phyloP scores from a whole-genome alignment of 1,139 yeast species.

The Suhomyces yuchorum region DNA sequence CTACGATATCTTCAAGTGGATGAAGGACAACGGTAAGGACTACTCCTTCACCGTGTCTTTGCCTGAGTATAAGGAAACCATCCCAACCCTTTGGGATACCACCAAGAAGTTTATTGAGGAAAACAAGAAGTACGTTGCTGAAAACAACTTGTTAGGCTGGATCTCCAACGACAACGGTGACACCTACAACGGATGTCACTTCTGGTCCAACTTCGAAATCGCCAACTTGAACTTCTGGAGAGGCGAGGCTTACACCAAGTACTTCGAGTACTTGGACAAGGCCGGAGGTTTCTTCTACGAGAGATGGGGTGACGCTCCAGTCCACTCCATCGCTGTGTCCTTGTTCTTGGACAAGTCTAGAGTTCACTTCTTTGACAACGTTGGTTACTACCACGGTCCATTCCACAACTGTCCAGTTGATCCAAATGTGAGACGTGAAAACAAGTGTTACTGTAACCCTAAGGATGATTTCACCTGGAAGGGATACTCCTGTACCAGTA shows the following conservation, averaged over 20 bases:
- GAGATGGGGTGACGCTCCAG: conserved; percentile 94
- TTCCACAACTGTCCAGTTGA: conserved; percentile 79
- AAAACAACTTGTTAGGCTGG: conserved; percentile 72
- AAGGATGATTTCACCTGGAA: conserved; percentile 80
- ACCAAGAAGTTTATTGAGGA: conserved; percentile 66
- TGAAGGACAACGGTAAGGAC: conserved; percentile 71
- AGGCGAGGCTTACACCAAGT: conserved; percentile 63
- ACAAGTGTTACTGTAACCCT: conserved; percentile 75
- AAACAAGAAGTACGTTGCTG: conserved; percentile 64
- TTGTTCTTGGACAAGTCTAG: conserved; percentile 66
- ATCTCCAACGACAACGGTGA: conserved; percentile 68
- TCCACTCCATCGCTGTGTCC: conserved; percentile 85
- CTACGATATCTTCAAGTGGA: conserved; percentile 78
- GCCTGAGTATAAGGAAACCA: conserved; percentile 80
- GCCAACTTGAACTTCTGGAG: conserved; percentile 78
- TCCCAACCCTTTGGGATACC: conserved; percentile 79
- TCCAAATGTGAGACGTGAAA: conserved; percentile 48
- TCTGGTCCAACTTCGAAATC: conserved; percentile 87
- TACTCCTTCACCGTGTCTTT: conserved; percentile 82
- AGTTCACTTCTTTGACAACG: conserved; percentile 77
- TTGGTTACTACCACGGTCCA: conserved; percentile 81
- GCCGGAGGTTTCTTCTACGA: conserved; percentile 90
- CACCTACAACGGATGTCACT: conserved; percentile 77
- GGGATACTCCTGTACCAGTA: conserved; percentile 81
- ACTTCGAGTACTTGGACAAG: conserved; percentile 70